Conservation (phyloP, 140 eudicot genomes). For the Flaveria floridana region DNA sequence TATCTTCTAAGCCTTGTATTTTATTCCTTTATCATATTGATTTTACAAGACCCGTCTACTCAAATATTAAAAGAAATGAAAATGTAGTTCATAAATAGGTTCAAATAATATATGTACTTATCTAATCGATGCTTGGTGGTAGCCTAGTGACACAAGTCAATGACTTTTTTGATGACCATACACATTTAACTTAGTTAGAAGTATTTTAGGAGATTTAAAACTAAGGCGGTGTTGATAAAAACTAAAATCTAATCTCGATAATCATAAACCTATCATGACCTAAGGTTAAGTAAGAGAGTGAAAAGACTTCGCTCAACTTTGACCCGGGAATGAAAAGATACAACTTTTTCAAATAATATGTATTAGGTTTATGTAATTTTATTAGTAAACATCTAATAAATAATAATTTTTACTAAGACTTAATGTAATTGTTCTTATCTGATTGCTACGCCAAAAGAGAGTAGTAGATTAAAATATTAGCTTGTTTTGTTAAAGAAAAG, state of each 20-base stretch:
- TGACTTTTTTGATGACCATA: too few relatives aligned
- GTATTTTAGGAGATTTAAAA: too few relatives aligned
- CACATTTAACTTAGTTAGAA: too few relatives aligned
- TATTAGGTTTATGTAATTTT: background rate
- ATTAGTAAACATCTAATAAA: background rate
- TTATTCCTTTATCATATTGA: background rate
- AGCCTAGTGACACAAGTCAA: too few relatives aligned
- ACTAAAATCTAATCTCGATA: too few relatives aligned
- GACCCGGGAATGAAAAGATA: background rate
- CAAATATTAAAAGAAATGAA: background rate
- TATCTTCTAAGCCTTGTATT: background rate
- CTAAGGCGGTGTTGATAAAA: too few relatives aligned
- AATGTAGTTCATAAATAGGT: background rate
- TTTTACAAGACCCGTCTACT: background rate
- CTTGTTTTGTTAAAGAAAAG: slow-evolving; percentile 30
- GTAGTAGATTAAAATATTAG: slow-evolving; percentile 22
- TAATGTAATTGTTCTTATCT: background rate
- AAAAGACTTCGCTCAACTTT: background rate
- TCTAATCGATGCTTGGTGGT: background rate
- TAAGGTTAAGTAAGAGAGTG: too few relatives aligned
- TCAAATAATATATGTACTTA: background rate
- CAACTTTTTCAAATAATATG: background rate
- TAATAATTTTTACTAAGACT: background rate
- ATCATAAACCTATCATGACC: too few relatives aligned
- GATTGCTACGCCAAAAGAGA: background rate